Percentiles rank a stretch among this genome's conserved stretches.
Conservation (phyloP, 179 eudicot genomes). For the Beta macrorhiza region DNA sequence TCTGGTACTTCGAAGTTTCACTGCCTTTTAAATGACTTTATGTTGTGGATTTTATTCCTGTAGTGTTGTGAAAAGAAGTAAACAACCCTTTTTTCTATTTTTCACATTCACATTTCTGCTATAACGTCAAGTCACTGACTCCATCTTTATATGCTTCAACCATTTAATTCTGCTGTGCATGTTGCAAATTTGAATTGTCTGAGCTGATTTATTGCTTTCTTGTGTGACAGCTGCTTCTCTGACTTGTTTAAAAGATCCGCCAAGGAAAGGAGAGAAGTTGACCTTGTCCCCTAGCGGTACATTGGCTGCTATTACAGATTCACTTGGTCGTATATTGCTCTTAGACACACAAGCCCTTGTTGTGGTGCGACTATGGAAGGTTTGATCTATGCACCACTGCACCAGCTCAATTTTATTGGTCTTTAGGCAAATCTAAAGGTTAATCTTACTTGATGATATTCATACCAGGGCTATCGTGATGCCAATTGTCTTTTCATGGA, state of each 20-base stretch:
- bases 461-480: constrained; percentile 85
- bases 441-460: constrained; percentile 8
- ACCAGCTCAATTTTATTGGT: not conserved
- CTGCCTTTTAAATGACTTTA: not conserved
- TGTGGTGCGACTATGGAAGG: constrained; percentile 97
- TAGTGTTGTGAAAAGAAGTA: not conserved
- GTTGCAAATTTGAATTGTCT: not conserved
- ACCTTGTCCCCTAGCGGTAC: constrained; percentile 97
- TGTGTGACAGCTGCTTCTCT: constrained; percentile 72
- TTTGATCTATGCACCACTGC: constrained; percentile 26
- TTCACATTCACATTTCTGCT: not conserved
- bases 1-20: not conserved
- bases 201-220: constrained; percentile 18
- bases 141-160: not conserved
- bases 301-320: constrained; percentile 97
- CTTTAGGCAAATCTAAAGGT: not conserved
- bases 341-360: constrained; percentile 93
- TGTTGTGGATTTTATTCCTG: not conserved
- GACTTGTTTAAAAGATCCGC: constrained; percentile 88
- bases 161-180: not conserved
- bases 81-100: not conserved
- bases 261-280: constrained; percentile 94
- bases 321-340: constrained; percentile 92
- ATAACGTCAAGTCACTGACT: not conserved
- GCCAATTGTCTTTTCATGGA: constrained; percentile 91